Base-by-base conservation (phyloP, 2,329 filamentous ascomycete species). In the Pseudonectria buxi region DNA sequence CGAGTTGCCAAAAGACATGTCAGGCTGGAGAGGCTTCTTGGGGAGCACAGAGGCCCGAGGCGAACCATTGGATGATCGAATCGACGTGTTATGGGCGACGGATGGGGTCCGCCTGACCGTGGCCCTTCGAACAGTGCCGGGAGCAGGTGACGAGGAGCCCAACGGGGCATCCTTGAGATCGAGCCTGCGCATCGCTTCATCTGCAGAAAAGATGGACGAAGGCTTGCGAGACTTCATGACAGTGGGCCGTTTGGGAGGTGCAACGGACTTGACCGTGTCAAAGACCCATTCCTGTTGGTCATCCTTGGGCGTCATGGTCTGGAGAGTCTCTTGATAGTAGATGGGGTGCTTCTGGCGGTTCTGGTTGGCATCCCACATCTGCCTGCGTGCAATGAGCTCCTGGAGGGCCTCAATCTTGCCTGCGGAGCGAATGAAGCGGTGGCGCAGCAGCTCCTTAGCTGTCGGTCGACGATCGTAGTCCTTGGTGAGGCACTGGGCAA, bases 281-380 rank as follows among this genome's bases (percentile, higher is more conserved):
- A 96, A 96, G 3, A 94, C 83, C 90, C 90, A 96, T 45, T 86
- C 89, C 45, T 95, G 87, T 12, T 85, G 72, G 5, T 88, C 81
- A 26, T 76, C 69, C 46, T 70, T 78, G 3, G 76, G 71, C 3
- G 75, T 71, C 35, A 94, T 74, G 7, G 76, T 81, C 49, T 83
- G 77, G 32, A 96, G 69, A 3, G 90, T 95, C 64, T 96, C 90
- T 51, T 95, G 89, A 61, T 96, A 96, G 62, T 90, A 94, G 51
- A 85, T 84, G 2, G 83, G 75, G 52, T 86, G 83, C 37, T 74
- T 77, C 33, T 77, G 76, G 38, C 79, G 72, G 42, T 77, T 80
- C 45, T 78, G 78, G 44, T 80, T 78, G 29, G 81, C 82, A 56
- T 95, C 87, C 67, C 77, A 94, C 57, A 84, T 79, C 53, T 90